These are phyloP conservation scores for Chenopodium suecicum DNA, from an alignment of 148 eudicot genomes.

Conservation along the genomic window DNA sequence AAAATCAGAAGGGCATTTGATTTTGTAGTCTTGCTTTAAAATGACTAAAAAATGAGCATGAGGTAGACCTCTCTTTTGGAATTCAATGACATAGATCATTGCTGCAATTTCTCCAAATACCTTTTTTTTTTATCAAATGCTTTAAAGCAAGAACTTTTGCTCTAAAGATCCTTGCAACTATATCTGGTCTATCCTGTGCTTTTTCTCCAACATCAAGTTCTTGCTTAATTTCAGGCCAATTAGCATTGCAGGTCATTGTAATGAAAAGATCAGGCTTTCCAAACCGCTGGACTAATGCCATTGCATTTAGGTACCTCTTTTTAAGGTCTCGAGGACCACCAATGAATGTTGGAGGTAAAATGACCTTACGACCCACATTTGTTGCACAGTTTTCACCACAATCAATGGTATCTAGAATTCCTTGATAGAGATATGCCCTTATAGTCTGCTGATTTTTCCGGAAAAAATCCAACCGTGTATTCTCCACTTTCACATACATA, in stretches of 20 bases:
- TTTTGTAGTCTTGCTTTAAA: too few species aligned
- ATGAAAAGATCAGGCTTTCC: neutral
- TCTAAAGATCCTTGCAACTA: constrained; percentile 3
- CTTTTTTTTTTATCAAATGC: neutral
- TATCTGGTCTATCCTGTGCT: neutral
- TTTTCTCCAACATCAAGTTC: neutral
- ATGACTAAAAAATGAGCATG: too few species aligned
- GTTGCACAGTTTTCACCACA: neutral
- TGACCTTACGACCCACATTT: neutral
- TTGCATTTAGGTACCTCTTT: neutral
- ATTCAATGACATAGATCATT: too few species aligned
- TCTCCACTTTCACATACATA: too few species aligned
- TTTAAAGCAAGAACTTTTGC: neutral
- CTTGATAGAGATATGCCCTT: constrained; percentile 10
- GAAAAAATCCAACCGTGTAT: too few species aligned
- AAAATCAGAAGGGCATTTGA: too few species aligned
- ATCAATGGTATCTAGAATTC: neutral
- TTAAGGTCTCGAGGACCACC: neutral
- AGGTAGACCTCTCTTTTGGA: too few species aligned
- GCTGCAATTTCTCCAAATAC: neutral
- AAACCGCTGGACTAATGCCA: neutral
- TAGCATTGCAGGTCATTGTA: constrained; percentile 8
- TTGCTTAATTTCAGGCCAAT: constrained; percentile 3
- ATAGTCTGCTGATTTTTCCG: neutral
- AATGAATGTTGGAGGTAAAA: neutral